Percentiles rank a stretch among this genome's conserved stretches.
phyloP scores from a whole-genome alignment of 2,329 filamentous ascomycete genomes.

The Hypomyces rosellus region DNA sequence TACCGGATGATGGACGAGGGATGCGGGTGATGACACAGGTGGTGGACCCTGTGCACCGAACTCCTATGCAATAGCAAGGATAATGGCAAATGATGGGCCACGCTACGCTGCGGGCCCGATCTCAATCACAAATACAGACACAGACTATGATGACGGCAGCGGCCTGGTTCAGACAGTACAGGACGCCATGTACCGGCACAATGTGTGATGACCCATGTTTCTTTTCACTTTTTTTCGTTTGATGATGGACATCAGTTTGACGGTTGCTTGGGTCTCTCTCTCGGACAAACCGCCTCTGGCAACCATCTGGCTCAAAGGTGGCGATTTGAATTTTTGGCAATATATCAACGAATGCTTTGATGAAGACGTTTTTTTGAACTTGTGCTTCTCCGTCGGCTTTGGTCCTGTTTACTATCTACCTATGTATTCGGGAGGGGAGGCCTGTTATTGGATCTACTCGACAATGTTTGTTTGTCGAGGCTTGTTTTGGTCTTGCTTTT shows the following conservation, averaged over 20 bases:
- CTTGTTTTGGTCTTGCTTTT: too few species aligned
- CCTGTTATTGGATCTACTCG: too few species aligned
- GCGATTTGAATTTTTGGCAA: not conserved
- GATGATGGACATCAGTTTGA: not conserved
- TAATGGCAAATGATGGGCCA: not conserved
- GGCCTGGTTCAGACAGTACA: conserved; percentile 26
- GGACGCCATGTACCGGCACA: conserved; percentile 12
- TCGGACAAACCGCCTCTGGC: not conserved
- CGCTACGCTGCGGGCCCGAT: not conserved
- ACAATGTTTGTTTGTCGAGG: too few species aligned
- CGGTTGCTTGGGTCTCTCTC: not conserved
- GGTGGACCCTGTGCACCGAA: conserved; percentile 25
- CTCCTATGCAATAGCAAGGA: conserved; percentile 19
- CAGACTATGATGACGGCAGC: conserved; percentile 9
- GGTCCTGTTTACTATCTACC: too few species aligned
- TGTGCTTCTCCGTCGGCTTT: not conserved
- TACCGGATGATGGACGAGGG: conserved; percentile 27
- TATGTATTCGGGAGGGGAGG: too few species aligned
- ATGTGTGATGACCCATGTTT: not conserved
- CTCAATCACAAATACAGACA: conserved; percentile 12
- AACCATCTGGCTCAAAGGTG: not conserved
- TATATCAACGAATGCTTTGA: not conserved
- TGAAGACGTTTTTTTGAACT: not conserved
- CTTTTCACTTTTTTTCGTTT: not conserved
- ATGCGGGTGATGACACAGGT: conserved; percentile 23